Percentiles rank a stretch among this genome's conserved stretches.
Conservation (phyloP, 805 yeast species). For the Candida methanosorbosa region DNA sequence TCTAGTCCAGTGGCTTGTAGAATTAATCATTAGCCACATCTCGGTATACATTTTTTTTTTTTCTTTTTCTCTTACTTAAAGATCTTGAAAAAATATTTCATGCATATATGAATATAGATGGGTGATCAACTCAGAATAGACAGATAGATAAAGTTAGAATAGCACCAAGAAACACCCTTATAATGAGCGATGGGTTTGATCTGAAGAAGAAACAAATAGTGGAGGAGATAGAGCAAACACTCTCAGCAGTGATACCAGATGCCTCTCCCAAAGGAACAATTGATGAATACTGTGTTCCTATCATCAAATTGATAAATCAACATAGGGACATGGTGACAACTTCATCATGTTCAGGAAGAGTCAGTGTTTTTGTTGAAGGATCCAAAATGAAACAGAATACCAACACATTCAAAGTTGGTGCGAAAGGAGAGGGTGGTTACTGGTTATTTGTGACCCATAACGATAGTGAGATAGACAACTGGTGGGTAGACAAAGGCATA, state of each 20-base stretch:
- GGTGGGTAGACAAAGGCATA: conserved; percentile 32
- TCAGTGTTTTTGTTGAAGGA: conserved; percentile 78
- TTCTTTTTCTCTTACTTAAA: too few species aligned
- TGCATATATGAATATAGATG: too few species aligned
- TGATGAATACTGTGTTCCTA: conserved; percentile 66
- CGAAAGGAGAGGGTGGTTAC: conserved; percentile 78
- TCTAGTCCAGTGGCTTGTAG: too few species aligned
- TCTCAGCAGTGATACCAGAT: conserved; percentile 38
- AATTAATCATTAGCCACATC: too few species aligned
- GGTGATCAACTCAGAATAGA: too few species aligned
- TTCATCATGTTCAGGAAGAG: conserved; percentile 82
- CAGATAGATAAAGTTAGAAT: too few species aligned
- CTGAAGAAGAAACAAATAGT: conserved; percentile 55
- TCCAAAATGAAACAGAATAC: conserved; percentile 26
- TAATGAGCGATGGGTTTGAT: conserved; percentile 42
- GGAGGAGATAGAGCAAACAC: conserved; percentile 38
- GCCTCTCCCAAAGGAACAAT: conserved; percentile 84
- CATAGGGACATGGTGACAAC: conserved; percentile 71
- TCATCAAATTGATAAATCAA: conserved; percentile 58
- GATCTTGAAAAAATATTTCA: too few species aligned
- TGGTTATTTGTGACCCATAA: conserved; percentile 82
- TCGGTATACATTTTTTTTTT: too few species aligned
- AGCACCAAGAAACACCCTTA: too few species aligned
- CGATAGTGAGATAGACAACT: conserved; percentile 32
- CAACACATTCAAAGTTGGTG: conserved; percentile 43